A percentile compares a stretch with the other conserved stretches of the same genome.
Conservation (phyloP, 1,139 yeast species). For the Candida frijolesensis region DNA sequence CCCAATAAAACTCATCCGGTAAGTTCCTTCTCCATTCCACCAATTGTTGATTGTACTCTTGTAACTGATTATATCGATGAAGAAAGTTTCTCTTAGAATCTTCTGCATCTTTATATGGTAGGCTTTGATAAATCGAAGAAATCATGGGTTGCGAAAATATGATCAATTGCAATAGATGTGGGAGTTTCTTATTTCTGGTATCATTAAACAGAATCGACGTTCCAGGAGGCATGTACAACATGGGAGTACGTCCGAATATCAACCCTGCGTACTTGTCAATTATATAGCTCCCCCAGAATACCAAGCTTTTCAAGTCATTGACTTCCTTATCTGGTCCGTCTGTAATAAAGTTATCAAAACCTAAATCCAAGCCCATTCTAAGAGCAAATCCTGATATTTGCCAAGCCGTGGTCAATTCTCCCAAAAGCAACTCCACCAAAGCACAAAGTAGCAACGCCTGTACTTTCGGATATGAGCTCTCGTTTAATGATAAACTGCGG, state of each 20-base stretch:
- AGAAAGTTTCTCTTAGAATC: constrained; percentile 11
- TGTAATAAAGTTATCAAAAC: constrained; percentile 10
- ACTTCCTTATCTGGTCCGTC: constrained; percentile 9
- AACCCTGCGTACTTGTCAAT: constrained; percentile 13
- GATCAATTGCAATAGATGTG: constrained; percentile 5
- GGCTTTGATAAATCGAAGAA: constrained; percentile 10
- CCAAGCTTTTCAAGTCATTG: constrained; percentile 6
- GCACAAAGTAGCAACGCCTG: constrained; percentile 11
- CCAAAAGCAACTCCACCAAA: constrained; percentile 11
- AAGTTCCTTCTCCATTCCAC: constrained; percentile 9
- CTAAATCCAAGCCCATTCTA: constrained; percentile 15
- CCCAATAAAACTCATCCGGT: constrained; percentile 10
- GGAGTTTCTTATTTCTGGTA: constrained; percentile 8
- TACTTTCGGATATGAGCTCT: constrained; percentile 13
- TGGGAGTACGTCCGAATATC: constrained; percentile 14
- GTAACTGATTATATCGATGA: constrained; percentile 9
- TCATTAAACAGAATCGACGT: background rate
- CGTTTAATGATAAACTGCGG: constrained; percentile 3
- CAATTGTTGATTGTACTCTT: constrained; percentile 9
- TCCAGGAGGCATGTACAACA: constrained; percentile 9
- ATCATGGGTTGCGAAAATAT: constrained; percentile 13
- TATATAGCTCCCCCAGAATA: constrained; percentile 14
- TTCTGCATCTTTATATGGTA: constrained; percentile 12
- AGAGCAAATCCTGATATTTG: constrained; percentile 13
- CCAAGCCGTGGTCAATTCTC: constrained; percentile 14